Base-by-base conservation (phyloP, 257 asterid genomes). In the Scutellaria baicalensis region DNA sequence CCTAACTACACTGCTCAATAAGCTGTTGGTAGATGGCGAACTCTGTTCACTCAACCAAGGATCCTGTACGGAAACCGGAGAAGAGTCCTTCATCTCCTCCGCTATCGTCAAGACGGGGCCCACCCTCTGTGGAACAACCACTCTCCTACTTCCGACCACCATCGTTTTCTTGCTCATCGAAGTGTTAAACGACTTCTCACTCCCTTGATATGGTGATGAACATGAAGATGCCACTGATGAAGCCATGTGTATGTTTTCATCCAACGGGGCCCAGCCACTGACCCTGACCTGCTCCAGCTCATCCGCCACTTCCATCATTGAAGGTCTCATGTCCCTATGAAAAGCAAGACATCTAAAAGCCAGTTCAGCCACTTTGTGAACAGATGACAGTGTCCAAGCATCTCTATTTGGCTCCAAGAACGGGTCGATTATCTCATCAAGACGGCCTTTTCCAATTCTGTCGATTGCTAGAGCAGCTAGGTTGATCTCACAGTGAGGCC, bases 291-390 rank as follows among this genome's bases (percentile, higher is more conserved):
- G 96, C 80, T 90, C 97, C n/a, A 90, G 88, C 81, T 93, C 98
- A 0, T 87, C 96, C 6, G 97, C 94, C 69, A 93, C 98, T 74
- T 93, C 98, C 83, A 75, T 79, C 98, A 93, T 93, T 1, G 96
- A 85, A 8, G 98, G 98, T 51, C 98, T 88, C 97, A 88, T 84
- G 68, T 93, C 97, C 47, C 87, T 73, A 33, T 93, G 96, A 61
- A 85, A 93, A 40, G 98, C 92, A 27, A 93, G 97, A 78, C 98
- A 93, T 73, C 97, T 78, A 52, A 93, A 93, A 13, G 97, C 98
- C 20, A 93, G 82, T 79, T 93, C 98, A 16, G 94, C 95, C 12
- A 93, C 91, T 72, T 80, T 84, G 78, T 88, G 92, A 40, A 93
- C 66, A 0, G 98, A 90, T 6, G 97, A 80, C 1, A 90, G 81